Percentiles rank a stretch among this genome's conserved stretches.
Conservation (phyloP, 1,284 basidiomycete species). For the Takashimella koratensis region DNA sequence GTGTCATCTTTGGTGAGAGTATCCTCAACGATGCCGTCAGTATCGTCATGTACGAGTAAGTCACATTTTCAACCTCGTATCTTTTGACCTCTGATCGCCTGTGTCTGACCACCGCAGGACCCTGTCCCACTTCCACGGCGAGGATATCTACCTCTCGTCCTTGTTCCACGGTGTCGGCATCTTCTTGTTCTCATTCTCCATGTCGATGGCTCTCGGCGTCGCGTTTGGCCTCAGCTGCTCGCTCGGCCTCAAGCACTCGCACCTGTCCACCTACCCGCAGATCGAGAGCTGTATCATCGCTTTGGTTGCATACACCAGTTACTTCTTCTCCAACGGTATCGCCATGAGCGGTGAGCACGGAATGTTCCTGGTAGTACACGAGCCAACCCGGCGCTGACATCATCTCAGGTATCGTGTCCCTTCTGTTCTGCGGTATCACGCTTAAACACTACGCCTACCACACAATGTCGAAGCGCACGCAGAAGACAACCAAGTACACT, state of each 20-base stretch:
- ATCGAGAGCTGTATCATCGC: slow-evolving; percentile 94
- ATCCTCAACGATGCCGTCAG: slow-evolving; percentile 97
- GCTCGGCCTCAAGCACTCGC: slow-evolving; percentile 91
- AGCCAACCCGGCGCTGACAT: neutral
- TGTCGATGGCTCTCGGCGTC: slow-evolving; percentile 91
- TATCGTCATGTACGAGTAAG: slow-evolving; percentile 99
- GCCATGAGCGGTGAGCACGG: slow-evolving; percentile 80
- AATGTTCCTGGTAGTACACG: neutral
- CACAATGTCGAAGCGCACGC: slow-evolving; percentile 94
- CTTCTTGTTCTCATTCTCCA: slow-evolving; percentile 90
- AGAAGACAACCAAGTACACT: slow-evolving; percentile 92
- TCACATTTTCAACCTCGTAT: slow-evolving; percentile 28
- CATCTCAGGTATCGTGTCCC: slow-evolving; percentile 75
- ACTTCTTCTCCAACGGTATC: slow-evolving; percentile 96
- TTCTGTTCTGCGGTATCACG: slow-evolving; percentile 98
- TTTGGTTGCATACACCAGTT: slow-evolving; percentile 92
- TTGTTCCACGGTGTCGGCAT: slow-evolving; percentile 94
- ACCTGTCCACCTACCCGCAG: slow-evolving; percentile 76
- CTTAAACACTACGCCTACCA: slow-evolving; percentile 99
- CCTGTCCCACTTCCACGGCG: slow-evolving; percentile 83
- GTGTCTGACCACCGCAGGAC: slow-evolving; percentile 67
- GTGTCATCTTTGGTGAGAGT: slow-evolving; percentile 96
- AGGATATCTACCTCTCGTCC: slow-evolving; percentile 80
- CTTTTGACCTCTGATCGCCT: neutral
- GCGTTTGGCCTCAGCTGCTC: slow-evolving; percentile 85